A percentile compares a stretch with the other conserved stretches of the same genome.
Evolutionary conservation across 2,329 filamentous ascomycete genomes (phyloP).

Genomic region (Fusarium circinatum): DNA sequence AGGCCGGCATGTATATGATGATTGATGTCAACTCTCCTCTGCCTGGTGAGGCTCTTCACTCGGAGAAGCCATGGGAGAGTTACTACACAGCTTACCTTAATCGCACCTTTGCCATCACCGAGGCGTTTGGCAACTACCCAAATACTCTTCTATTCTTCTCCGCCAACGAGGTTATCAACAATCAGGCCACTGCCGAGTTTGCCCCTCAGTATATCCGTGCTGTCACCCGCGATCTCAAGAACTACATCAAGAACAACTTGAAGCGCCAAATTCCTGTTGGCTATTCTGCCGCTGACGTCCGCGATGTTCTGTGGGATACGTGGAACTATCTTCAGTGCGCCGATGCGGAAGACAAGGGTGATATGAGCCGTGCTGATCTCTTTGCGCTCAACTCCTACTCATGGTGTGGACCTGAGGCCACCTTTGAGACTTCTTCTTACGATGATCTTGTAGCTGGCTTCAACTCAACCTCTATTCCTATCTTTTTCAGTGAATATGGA

Average conservation of each 20-base stretch:
- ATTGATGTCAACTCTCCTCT: slow-evolving; percentile 75
- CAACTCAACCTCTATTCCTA: slow-evolving; percentile 71
- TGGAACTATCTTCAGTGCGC: slow-evolving; percentile 81
- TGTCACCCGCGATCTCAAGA: slow-evolving; percentile 82
- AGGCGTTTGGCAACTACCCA: slow-evolving; percentile 73
- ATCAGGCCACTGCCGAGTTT: slow-evolving; percentile 65
- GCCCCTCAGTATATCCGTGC: slow-evolving; percentile 79
- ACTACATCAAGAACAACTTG: slow-evolving; percentile 78
- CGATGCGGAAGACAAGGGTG: slow-evolving; percentile 60
- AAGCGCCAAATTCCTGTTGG: slow-evolving; percentile 78
- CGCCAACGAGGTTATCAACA: slow-evolving; percentile 81
- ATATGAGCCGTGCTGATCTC: slow-evolving; percentile 75
- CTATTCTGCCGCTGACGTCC: slow-evolving; percentile 84
- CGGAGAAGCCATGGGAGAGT: slow-evolving; percentile 64
- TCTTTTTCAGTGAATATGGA: slow-evolving; percentile 86
- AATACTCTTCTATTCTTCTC: slow-evolving; percentile 80
- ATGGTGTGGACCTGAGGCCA: slow-evolving; percentile 72
- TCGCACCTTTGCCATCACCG: slow-evolving; percentile 73
- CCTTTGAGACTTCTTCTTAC: slow-evolving; percentile 71
- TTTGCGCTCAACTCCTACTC: slow-evolving; percentile 81
- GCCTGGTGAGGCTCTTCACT: slow-evolving; percentile 66
- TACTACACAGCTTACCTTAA: slow-evolving; percentile 71
- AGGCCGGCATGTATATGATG: slow-evolving; percentile 75
- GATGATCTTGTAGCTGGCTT: slow-evolving; percentile 73
- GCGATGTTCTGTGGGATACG: slow-evolving; percentile 75